Evolutionary conservation across 1,139 yeast species (phyloP), one percentile per base, ranked within the genome.

Genomic region (Meyerozyma smithsonii): DNA sequence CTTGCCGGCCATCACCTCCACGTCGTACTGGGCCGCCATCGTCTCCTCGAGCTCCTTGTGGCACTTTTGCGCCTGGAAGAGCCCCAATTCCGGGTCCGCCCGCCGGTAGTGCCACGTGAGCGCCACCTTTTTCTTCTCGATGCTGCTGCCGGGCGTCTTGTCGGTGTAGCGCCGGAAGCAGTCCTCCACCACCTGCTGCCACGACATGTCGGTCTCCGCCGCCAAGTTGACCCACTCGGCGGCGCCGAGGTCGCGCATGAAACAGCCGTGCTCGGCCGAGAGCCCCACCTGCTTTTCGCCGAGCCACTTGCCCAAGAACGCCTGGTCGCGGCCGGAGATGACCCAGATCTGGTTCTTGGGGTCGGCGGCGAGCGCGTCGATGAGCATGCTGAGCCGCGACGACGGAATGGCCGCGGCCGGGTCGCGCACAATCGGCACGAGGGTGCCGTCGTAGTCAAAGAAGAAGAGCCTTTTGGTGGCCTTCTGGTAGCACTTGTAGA

Each of bases 331-430:
- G 5, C 99, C 99, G 34, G 95, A 84, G 45, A 94, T 90, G 45
- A 94, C 79, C 98, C 98, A 94, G 36, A 94, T 84, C 55, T 80
- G 83, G 61, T 94, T 94, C 46, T 73, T 72, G 3, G 94, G 92
- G 58, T 92, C 97, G 3, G 71, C 70, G 2, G 84, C 69, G 41
- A 94, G 69, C 24, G 70, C 65, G 30, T 75, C 71, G 44, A 94
- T 64, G 7, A 84, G 78, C 12, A 69, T 63, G 46, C 79, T 73
- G 38, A 92, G 69, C 49, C 84, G 74, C 8, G 83, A 80, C 1
- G 95, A 81, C 2, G 99, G 99, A 37, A 92, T 85, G 1, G 98
- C 98, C 0, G 98, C 97, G n/a, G 94, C 89, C 1, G 99, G 99
- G 52, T 92, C 97, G 32, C 81, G 77, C 4, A 92, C 97, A 56